Evolutionary conservation across 352 stramenopile species (phyloP).

Genomic region (Bremia lactucae): DNA sequence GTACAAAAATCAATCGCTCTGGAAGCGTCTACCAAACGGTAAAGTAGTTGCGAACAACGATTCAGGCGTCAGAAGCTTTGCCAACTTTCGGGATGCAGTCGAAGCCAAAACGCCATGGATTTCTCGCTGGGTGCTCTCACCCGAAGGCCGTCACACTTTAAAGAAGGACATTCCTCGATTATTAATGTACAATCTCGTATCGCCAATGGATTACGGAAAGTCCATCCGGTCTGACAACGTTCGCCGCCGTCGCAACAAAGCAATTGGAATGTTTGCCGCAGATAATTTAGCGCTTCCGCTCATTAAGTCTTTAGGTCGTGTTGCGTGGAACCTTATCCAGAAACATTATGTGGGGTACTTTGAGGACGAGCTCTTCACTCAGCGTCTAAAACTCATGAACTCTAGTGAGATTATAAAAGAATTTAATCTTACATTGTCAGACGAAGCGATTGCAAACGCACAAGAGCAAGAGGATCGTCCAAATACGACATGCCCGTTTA

Average conservation of each 20-base stretch:
- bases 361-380: conserved; percentile 18
- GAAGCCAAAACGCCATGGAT: conserved; percentile 21
- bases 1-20: conserved; percentile 27
- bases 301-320: conserved; percentile 20
- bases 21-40: conserved; percentile 32
- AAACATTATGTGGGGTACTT: conserved; percentile 32
- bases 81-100: conserved; percentile 13
- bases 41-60: conserved; percentile 23
- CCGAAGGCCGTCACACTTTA: conserved; percentile 16
- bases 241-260: conserved; percentile 25
- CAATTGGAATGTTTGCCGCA: conserved; percentile 24
- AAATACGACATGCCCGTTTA: conserved; percentile 24
- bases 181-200: conserved; percentile 45
- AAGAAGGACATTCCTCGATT: conserved; percentile 20
- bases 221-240: conserved; percentile 24
- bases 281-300: conserved; percentile 28
- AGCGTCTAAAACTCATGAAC: conserved; percentile 28
- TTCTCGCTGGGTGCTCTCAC: conserved; percentile 22
- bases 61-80: conserved; percentile 6
- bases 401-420: conserved; percentile 26
- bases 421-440: conserved; percentile 24
- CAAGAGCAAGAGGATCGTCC: conserved; percentile 11
- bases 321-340: conserved; percentile 24
- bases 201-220: conserved; percentile 29
- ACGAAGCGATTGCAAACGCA: conserved; percentile 4